phyloP scores from a whole-genome alignment of 371 early-diverging fungal genomes.

The Mucor saturninus region DNA sequence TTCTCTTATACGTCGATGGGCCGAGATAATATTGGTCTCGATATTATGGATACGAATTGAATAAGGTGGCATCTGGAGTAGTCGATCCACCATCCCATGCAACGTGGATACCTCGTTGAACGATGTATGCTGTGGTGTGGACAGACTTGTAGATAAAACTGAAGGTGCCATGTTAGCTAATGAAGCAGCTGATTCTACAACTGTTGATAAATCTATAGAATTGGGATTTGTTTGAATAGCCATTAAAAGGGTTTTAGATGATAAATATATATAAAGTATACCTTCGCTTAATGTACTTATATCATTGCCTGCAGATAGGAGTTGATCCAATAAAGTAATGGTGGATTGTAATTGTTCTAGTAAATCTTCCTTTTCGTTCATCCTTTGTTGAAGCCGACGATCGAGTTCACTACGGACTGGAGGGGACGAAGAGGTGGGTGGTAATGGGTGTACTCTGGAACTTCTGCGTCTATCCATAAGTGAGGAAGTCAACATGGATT shows the following conservation, averaged over 20 bases:
- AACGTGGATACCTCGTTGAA: constrained; percentile 15
- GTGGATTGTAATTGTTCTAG: constrained; percentile 42
- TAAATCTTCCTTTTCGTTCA: constrained; percentile 41
- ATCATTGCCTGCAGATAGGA: constrained; percentile 37
- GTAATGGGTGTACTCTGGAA: constrained; percentile 8
- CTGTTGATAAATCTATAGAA: constrained; percentile 29
- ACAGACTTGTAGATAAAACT: constrained; percentile 4
- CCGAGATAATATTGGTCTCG: constrained; percentile 36
- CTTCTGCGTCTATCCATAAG: constrained; percentile 20
- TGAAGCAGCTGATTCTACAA: constrained; percentile 31
- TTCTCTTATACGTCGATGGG: constrained; percentile 43
- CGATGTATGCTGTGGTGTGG: constrained; percentile 4
- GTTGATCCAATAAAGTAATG: constrained; percentile 40
- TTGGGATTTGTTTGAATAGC: not conserved
- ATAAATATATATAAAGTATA: not conserved
- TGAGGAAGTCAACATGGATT: constrained; percentile 20
- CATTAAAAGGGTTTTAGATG: not conserved
- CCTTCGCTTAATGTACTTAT: constrained; percentile 38
- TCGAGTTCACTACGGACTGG: constrained; percentile 31
- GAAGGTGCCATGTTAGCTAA: constrained; percentile 25
- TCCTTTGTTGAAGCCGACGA: constrained; percentile 32
- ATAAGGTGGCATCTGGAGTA: constrained; percentile 42
- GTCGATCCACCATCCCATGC: constrained; percentile 31
- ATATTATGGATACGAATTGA: constrained; percentile 33
- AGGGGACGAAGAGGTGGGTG: constrained; percentile 9